Base-by-base conservation (phyloP, 495 filamentous ascomycete genomes). In the Parathielavia hyrcaniae region DNA sequence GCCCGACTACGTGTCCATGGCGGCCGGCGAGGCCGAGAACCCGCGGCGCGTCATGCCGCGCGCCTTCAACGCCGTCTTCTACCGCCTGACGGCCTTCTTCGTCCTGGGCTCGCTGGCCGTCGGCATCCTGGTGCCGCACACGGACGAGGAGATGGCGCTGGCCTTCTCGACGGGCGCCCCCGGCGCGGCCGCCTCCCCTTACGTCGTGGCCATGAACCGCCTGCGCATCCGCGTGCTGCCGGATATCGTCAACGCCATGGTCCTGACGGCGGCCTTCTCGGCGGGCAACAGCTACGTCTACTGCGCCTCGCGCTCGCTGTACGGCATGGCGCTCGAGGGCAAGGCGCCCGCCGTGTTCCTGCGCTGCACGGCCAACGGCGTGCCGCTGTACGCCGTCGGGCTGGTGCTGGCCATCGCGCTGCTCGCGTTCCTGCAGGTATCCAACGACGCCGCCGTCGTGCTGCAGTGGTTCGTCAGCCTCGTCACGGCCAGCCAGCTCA, bases 221-320 rank as follows among this genome's bases (percentile, higher is more conserved):
- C 73, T 92, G 53, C 71, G 76, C 0, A 84, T 93, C 63, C 71
- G 73, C 4, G 73, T 86, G 16, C 74, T 93, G 4, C 89, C 89
- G 1, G 79, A 91, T 64, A 83, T 95, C 55, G 84, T 90, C 61
- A 95, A 93, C 71, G 88, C 86, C 12, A 77, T 91, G 60, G 73
- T 93, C 55, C 60, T 93, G 13, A 87, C 84, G 0, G 82, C 85
- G 19, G 85, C 86, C 14, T 90, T 92, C 69, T 89, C 86, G 19
- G 89, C 90, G 0, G 90, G 89, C 2, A 95, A 95, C 68, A 86
- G 86, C 46, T 92, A 90, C 69, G 83, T 88, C 30, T 95, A 90
- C 71, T 89, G 86, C 67, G 87, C 87, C 7, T 89, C 84, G 48
- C 80, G 90, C 36, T 84, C 82, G 50, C 70, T 95, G 20, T 88